Conservation (phyloP, 2,329 filamentous ascomycete genomes). For the Trichoderma semiorbis region DNA sequence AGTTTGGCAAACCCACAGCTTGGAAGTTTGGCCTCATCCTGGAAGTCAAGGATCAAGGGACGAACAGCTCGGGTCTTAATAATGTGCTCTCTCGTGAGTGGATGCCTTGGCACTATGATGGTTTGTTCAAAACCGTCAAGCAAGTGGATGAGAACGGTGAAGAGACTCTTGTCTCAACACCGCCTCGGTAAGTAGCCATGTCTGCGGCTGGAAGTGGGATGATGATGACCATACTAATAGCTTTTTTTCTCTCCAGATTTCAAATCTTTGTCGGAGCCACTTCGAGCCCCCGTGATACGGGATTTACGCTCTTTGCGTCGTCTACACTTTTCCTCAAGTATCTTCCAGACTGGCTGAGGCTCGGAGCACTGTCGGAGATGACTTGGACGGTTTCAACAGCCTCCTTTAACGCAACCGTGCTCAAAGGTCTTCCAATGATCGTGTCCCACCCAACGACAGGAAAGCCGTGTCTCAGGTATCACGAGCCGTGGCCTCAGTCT, state of each 20-base stretch:
- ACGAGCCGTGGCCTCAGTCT: conserved; percentile 52
- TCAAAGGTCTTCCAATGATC: conserved; percentile 45
- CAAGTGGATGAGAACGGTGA: conserved; percentile 37
- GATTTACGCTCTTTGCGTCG: conserved; percentile 52
- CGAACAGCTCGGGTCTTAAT: conserved; percentile 43
- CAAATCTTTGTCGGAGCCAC: conserved; percentile 50
- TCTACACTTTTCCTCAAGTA: conserved; percentile 49
- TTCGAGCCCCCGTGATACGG: conserved; percentile 46
- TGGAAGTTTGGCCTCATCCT: conserved; percentile 54
- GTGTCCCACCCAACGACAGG: conserved; percentile 43
- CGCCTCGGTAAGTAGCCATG: conserved; percentile 38
- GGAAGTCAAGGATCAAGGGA: conserved; percentile 48
- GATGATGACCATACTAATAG: neutral
- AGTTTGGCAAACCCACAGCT: conserved; percentile 45
- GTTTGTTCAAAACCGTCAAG: conserved; percentile 52
- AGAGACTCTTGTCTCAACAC: conserved; percentile 39
- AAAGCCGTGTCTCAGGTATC: conserved; percentile 50
- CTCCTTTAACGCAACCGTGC: conserved; percentile 43
- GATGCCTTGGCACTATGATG: conserved; percentile 58
- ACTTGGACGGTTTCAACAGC: conserved; percentile 49
- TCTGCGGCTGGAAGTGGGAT: neutral
- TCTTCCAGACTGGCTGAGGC: conserved; percentile 36
- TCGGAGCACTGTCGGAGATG: conserved; percentile 36
- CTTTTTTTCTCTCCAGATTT: conserved; percentile 33
- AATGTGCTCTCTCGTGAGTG: conserved; percentile 52